These are phyloP conservation scores for Naganishia cerealis DNA, from an alignment of 1,284 basidiomycete genomes.

Conservation along the genomic window DNA sequence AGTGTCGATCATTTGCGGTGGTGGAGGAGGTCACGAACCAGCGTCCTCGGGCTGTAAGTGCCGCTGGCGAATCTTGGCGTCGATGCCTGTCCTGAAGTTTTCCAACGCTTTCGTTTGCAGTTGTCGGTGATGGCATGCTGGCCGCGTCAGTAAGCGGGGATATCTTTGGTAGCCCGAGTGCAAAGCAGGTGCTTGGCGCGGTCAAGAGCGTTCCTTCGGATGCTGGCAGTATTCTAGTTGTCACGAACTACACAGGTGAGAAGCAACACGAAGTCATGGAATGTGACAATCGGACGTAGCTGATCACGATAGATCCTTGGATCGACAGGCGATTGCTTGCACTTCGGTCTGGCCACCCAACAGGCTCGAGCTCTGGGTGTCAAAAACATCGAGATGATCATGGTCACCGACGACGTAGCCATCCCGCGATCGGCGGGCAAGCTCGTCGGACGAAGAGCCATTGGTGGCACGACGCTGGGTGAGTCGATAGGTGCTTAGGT, in stretches of 20 bases:
- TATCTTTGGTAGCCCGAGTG: slow-evolving; percentile 59
- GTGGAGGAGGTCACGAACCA: slow-evolving; percentile 53
- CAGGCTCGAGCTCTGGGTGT: slow-evolving; percentile 62
- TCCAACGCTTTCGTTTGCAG: slow-evolving; percentile 35
- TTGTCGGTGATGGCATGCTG: slow-evolving; percentile 55
- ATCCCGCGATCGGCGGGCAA: slow-evolving; percentile 55
- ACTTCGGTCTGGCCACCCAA: slow-evolving; percentile 55
- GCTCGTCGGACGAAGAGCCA: slow-evolving; percentile 56
- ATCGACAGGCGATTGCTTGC: slow-evolving; percentile 57
- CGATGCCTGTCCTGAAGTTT: no score
- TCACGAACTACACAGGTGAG: slow-evolving; percentile 51
- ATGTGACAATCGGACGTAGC: background rate
- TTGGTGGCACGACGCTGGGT: slow-evolving; percentile 54
- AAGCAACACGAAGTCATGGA: slow-evolving; percentile 32
- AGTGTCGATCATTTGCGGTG: slow-evolving; percentile 56
- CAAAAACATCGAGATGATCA: slow-evolving; percentile 43
- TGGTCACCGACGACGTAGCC: slow-evolving; percentile 57
- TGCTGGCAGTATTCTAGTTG: slow-evolving; percentile 53
- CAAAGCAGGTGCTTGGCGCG: slow-evolving; percentile 40
- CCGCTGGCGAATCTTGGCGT: no score
- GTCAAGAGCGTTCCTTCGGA: slow-evolving; percentile 52
- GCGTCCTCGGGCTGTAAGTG: no score
- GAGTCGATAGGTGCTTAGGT: slow-evolving; percentile 35
- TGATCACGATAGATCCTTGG: background rate
- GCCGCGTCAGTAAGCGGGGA: slow-evolving; percentile 56